Evolutionary conservation across 352 stramenopile species (phyloP), one percentile per base, ranked within the genome.

Genomic region (Globisporangium middletonii): DNA sequence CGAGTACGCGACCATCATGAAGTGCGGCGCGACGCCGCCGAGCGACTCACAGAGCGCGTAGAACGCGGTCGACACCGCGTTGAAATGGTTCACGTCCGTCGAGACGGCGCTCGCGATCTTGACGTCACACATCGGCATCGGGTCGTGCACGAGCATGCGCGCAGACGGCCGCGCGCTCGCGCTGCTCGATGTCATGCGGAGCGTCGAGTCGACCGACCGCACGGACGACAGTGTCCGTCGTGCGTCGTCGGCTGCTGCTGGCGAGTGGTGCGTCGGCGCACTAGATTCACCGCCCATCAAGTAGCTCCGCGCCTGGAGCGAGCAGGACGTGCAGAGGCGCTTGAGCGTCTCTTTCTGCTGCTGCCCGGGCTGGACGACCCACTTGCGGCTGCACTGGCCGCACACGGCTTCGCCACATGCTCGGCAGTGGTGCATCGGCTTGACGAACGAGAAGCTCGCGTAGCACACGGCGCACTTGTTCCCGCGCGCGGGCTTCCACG

Each of bases 1-100:
- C 23, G 82, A 89, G 68, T 92, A 94, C 30, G 82, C 76, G 13
- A 92, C 75, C 52, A 91, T 70, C 77, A 89, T 89, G 44, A 94
- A 86, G 49, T 91, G 80, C 18, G 84, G 84, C 28, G 69, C 64
- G n/a, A 75, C 64, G 33, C 82, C 79, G 12, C 80, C 72, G 2
- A 94, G 70, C 30, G 78, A 68, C 38, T 53, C 69, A 33, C 79
- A 67, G 9, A 94, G 77, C 30, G 75, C 73, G 15, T 68, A 41
- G 59, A 89, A 94, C 8, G 84, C 82, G 27, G 72, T 63, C 15
- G 69, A 73, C 26, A 74, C 69, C 2, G 82, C 84, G 33, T 61
- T 65, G 50, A 71, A 75, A 23, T 81, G 79, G 57, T 92, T 79
- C 4, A 64, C 41, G n/a, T 89, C 75, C 4, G 69, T 77, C 3